Evolutionary conservation across 371 early-diverging fungal species (phyloP), one percentile per base, ranked within the genome.

Genomic region (Batkoa obscura): DNA sequence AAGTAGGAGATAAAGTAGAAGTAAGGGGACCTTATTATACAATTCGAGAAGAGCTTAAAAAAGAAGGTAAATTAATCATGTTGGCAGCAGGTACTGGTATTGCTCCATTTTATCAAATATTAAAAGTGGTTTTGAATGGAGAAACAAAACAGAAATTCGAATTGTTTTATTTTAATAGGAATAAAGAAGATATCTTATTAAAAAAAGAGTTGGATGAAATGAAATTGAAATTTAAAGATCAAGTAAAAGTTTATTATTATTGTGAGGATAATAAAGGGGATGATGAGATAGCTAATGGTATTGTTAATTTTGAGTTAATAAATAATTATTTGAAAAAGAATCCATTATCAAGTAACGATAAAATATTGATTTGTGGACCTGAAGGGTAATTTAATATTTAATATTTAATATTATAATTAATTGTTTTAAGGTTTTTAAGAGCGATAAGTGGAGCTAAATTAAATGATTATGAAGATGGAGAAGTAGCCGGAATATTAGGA

Each of bases 371-470:
- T 47, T 47, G 48, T 30, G 48, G 48, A 8, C 48, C 48, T 47
- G 48, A 47, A 9, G 77, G 76, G 49, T 69, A 81, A 4, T 23
- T 23, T 23, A 23, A 23, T 23, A 23, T 23, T 23, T 23, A 23
- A 23, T 23, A 23, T 23, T 23, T 23, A 23, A 23, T 23, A 23
- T 23, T 23, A 23, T 23, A 23, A 23, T 23, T 23, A 23, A 23
- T 23, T 23, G 23, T 23, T 23, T 23, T 23, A 23, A 23, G 23
- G 23, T 23, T 23, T 23, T 23, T 23, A 23, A 23, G 23, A 23
- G 23, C 23, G 23, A 23, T 23, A 23, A 0, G 23, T 23, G 23
- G 23, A 23, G 23, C 23, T 23, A 23, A 23, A 23, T 23, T 23
- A 23, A 23, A 23, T 0, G 23, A 23, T 23, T 23, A 23, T 23